phyloP scores from a whole-genome alignment of 805 yeast genomes.

The Lachancea thermotolerans region DNA sequence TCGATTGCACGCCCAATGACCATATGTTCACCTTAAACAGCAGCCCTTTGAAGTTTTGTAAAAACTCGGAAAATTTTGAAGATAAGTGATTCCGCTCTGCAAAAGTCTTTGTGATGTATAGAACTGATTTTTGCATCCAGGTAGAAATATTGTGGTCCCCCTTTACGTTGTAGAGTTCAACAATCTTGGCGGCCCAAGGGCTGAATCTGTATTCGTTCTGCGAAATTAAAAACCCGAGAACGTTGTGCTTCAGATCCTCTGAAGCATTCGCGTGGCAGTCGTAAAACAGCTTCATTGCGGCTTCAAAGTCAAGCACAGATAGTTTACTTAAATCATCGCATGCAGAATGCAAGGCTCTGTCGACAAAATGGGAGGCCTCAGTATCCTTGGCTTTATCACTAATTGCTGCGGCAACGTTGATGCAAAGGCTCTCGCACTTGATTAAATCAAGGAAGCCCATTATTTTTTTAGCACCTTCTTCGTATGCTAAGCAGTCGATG shows the following conservation, averaged over 20 bases:
- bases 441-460: conserved; percentile 7
- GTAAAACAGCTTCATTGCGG: conserved; percentile 12
- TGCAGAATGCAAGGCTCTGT: conserved; percentile 11
- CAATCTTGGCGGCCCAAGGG: conserved; percentile 24
- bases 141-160: conserved; percentile 19
- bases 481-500: conserved; percentile 8
- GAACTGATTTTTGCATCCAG: conserved; percentile 54
- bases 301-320: conserved; percentile 6
- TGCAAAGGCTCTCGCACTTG: conserved; percentile 20
- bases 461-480: conserved; percentile 7
- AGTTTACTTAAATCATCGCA: conserved; percentile 2
- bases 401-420: conserved; percentile 14
- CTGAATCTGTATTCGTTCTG: conserved; percentile 28
- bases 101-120: conserved; percentile 57
- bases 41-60: conserved; percentile 32
- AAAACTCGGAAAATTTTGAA: conserved; percentile 29
- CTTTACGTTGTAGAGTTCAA: conserved; percentile 11
- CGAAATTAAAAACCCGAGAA: conserved; percentile 27
- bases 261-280: conserved; percentile 5
- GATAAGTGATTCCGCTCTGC: conserved; percentile 40
- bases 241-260: conserved; percentile 18
- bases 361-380: conserved; percentile 12
- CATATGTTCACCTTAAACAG: conserved; percentile 30
- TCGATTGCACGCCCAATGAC: conserved; percentile 37
- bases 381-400: conserved; percentile 4